These are phyloP conservation scores for Candida krabiensis DNA, from an alignment of 805 yeast genomes.

Conservation along the genomic window DNA sequence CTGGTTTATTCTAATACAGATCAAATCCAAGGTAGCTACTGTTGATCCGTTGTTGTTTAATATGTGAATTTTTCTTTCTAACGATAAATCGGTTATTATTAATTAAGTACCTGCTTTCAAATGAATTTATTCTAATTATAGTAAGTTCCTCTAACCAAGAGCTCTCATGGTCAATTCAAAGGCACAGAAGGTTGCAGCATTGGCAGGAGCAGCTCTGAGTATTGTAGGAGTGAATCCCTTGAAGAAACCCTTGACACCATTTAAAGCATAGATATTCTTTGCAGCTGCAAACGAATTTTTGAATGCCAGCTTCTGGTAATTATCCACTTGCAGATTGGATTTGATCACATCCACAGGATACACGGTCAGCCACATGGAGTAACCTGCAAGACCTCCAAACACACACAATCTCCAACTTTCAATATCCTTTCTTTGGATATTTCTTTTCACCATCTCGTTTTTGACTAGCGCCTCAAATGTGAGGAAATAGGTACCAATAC, in stretches of 20 bases:
- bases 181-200: slow-evolving; percentile 94
- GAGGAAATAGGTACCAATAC: slow-evolving; percentile 85
- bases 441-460: slow-evolving; percentile 50
- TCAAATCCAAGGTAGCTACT: too few relatives aligned
- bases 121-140: too few relatives aligned
- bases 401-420: slow-evolving; percentile 85
- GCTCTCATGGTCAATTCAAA: slow-evolving; percentile 87
- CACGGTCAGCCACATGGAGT: slow-evolving; percentile 78
- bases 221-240: slow-evolving; percentile 92
- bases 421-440: slow-evolving; percentile 62
- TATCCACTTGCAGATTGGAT: slow-evolving; percentile 81
- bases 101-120: neutral
- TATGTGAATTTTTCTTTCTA: slow-evolving; percentile 1
- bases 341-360: slow-evolving; percentile 93
- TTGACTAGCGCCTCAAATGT: slow-evolving; percentile 88
- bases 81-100: slow-evolving; percentile 5
- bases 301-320: slow-evolving; percentile 57
- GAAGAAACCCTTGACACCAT: slow-evolving; percentile 77
- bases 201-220: slow-evolving; percentile 96
- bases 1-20: slow-evolving; percentile 23
- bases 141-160: slow-evolving; percentile 40
- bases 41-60: neutral
- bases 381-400: slow-evolving; percentile 91
- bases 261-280: slow-evolving; percentile 48
- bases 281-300: slow-evolving; percentile 60